A percentile compares a stretch with the other conserved stretches of the same genome.
Conservation (phyloP, 2,329 filamentous ascomycete species). For the Cryphonectria radicalis region DNA sequence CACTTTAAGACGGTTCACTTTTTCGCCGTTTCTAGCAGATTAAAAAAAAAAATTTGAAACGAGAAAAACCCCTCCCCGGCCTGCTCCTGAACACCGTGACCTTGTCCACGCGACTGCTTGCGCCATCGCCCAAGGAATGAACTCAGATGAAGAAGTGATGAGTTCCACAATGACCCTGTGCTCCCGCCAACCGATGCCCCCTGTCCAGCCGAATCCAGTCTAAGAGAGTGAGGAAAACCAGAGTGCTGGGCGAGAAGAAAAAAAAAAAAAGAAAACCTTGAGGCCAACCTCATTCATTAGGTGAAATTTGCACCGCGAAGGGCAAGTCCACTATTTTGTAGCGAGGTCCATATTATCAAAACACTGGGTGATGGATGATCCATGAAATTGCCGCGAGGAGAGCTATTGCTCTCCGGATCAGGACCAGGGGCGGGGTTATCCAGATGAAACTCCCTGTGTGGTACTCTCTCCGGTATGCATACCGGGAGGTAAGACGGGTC, state of each 20-base stretch:
- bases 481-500: not conserved
- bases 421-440: not conserved
- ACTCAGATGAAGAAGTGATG: not conserved
- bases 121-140: not conserved
- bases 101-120: conserved; percentile 4
- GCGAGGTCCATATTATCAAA: conserved; percentile 7
- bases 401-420: not conserved
- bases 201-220: conserved; percentile 20
- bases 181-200: conserved; percentile 8
- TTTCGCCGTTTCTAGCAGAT: not conserved
- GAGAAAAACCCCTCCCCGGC: not conserved
- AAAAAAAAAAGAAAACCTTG: not conserved
- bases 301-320: conserved; percentile 16
- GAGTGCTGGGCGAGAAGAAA: conserved; percentile 8
- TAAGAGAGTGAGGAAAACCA: conserved; percentile 23
- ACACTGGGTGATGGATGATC: conserved; percentile 12
- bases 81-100: conserved; percentile 25
- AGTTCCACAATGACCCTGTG: conserved; percentile 8
- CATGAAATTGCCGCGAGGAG: not conserved
- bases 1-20: not conserved
- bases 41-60: not conserved
- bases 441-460: not conserved
- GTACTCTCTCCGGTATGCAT: not conserved
- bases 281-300: conserved; percentile 13
- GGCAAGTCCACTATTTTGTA: not conserved